Conservation (phyloP, 495 filamentous ascomycete genomes). For the Penicillium manginii region DNA sequence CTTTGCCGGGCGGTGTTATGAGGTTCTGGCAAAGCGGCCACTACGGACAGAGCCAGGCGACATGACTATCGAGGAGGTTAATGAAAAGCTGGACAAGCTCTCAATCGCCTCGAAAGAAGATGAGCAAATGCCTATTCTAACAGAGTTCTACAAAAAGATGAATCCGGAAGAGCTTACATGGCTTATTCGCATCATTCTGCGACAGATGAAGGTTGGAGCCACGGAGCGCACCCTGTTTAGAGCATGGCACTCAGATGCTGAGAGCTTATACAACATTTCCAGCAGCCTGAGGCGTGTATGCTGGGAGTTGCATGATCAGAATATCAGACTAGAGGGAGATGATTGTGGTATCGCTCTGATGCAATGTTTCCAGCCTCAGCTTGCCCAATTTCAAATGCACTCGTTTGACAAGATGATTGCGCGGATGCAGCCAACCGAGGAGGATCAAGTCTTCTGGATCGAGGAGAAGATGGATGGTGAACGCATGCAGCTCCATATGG, state of each 20-base stretch:
- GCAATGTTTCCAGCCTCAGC: slow-evolving; percentile 96
- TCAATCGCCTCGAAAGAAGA: slow-evolving; percentile 77
- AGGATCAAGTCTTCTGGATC: slow-evolving; percentile 86
- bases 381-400: slow-evolving; percentile 93
- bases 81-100: slow-evolving; percentile 80
- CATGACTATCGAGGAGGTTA: slow-evolving; percentile 87
- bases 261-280: slow-evolving; percentile 87
- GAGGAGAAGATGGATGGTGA: slow-evolving; percentile 98
- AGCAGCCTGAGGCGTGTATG: slow-evolving; percentile 89
- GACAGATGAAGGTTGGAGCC: slow-evolving; percentile 97
- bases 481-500: slow-evolving; percentile 96
- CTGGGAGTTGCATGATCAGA: slow-evolving; percentile 87
- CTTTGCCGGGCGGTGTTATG: slow-evolving; percentile 85
- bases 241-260: slow-evolving; percentile 92
- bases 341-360: slow-evolving; percentile 79
- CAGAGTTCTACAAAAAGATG: slow-evolving; percentile 86
- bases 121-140: slow-evolving; percentile 76
- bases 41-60: slow-evolving; percentile 74
- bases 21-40: slow-evolving; percentile 82
- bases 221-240: slow-evolving; percentile 91
- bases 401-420: slow-evolving; percentile 81
- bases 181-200: slow-evolving; percentile 91
- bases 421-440: slow-evolving; percentile 68
- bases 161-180: slow-evolving; percentile 92
- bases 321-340: slow-evolving; percentile 72